phyloP scores from a whole-genome alignment of 768 basidiomycete species.

The Boletus rubroflammeus region DNA sequence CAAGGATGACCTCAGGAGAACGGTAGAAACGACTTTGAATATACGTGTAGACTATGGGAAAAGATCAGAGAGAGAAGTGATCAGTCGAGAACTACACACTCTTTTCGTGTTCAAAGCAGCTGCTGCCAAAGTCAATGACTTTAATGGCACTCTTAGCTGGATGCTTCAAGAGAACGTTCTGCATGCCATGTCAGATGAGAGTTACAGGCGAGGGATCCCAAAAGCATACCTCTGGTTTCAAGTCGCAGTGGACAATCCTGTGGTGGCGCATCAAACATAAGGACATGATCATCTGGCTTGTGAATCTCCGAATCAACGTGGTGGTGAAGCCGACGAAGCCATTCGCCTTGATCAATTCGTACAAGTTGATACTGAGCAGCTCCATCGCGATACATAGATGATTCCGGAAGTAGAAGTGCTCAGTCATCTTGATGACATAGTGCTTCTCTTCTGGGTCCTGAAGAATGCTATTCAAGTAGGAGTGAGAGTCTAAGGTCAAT shows the following conservation, averaged over 20 bases:
- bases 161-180: slow-evolving; percentile 95
- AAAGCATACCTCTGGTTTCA: slow-evolving; percentile 88
- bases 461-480: slow-evolving; percentile 26
- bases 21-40: slow-evolving; percentile 99
- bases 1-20: slow-evolving; percentile 98
- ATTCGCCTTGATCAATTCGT: slow-evolving; percentile 98
- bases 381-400: slow-evolving; percentile 99
- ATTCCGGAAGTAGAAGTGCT: slow-evolving; percentile 96
- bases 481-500: background rate
- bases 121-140: slow-evolving; percentile 98
- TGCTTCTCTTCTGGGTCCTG: slow-evolving; percentile 97
- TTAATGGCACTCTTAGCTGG: slow-evolving; percentile 96
- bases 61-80: slow-evolving; percentile 4
- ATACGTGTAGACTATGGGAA: slow-evolving; percentile 86
- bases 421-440: slow-evolving; percentile 96
- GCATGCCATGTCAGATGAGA: slow-evolving; percentile 6
- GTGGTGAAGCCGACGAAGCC: slow-evolving; percentile 99
- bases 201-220: background rate
- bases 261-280: slow-evolving; percentile 94
- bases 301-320: slow-evolving; percentile 90
- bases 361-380: slow-evolving; percentile 94
- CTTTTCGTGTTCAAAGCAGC: slow-evolving; percentile 97
- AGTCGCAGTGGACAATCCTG: slow-evolving; percentile 96
- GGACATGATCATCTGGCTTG: slow-evolving; percentile 90
- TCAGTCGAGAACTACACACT: slow-evolving; percentile 51